These are phyloP conservation scores for Lepiota venenata DNA, from an alignment of 768 basidiomycete species.

Conservation along the genomic window DNA sequence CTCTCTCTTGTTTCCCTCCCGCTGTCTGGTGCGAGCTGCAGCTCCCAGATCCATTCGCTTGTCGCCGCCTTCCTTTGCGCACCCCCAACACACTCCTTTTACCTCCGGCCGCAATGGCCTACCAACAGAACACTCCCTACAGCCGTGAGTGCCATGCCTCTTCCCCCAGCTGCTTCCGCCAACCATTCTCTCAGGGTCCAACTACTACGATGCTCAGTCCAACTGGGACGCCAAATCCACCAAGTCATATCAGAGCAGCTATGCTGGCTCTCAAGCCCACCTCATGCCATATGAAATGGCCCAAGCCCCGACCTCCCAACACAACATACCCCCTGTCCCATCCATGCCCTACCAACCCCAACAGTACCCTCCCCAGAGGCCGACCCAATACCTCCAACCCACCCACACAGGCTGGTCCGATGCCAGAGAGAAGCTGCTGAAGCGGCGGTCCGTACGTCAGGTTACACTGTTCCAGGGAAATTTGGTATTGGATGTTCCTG, in stretches of 20 bases:
- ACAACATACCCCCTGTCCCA: constrained; percentile 50
- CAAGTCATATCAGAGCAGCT: constrained; percentile 63
- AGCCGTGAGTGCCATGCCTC: constrained; percentile 10
- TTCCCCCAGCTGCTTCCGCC: constrained; percentile 16
- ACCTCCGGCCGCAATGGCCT: constrained; percentile 42
- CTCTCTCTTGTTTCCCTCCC: not conserved
- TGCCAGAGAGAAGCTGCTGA: constrained; percentile 79
- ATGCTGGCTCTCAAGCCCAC: constrained; percentile 69
- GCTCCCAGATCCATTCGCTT: constrained; percentile 10
- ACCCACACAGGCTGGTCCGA: constrained; percentile 59
- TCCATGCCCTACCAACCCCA: constrained; percentile 43
- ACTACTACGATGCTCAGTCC: constrained; percentile 42
- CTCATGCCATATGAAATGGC: constrained; percentile 65
- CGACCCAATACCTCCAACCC: constrained; percentile 42
- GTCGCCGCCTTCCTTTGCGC: constrained; percentile 3
- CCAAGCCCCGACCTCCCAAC: constrained; percentile 31
- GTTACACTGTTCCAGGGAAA: constrained; percentile 82
- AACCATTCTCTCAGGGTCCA: constrained; percentile 24
- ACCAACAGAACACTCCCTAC: constrained; percentile 28
- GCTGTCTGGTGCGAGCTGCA: constrained; percentile 7
- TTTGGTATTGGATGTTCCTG: constrained; percentile 78
- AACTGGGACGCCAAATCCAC: constrained; percentile 51
- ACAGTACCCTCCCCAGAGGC: constrained; percentile 62
- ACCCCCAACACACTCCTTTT: constrained; percentile 1
- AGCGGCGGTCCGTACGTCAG: constrained; percentile 72